phyloP scores from a whole-genome alignment of 345 rosid genomes.

The Gossypioides kirkii region DNA sequence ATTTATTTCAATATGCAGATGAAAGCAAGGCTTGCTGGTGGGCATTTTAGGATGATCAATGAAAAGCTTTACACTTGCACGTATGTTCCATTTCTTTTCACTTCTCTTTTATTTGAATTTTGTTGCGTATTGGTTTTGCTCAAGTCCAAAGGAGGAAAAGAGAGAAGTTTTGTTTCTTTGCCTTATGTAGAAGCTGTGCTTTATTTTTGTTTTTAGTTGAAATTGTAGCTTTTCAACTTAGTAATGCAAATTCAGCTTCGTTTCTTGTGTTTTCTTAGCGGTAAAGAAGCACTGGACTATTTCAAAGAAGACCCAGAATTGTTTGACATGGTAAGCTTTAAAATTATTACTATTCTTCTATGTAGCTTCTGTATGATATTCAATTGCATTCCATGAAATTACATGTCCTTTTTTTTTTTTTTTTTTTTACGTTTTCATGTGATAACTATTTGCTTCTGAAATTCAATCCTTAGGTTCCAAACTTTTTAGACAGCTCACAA shows the following conservation, averaged over 20 bases:
- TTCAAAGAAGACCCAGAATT: conserved; percentile 71
- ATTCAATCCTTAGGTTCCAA: not conserved
- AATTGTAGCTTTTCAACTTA: not conserved
- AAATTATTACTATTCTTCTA: not conserved
- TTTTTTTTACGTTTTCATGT: too few relatives aligned
- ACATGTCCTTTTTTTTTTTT: too few relatives aligned
- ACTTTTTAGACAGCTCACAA: not conserved
- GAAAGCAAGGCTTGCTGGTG: conserved; percentile 71
- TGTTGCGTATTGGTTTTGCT: not conserved
- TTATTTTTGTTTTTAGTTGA: not conserved
- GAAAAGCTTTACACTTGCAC: conserved; percentile 95
- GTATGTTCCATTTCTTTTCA: conserved; percentile 24
- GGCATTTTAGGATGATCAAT: conserved; percentile 88
- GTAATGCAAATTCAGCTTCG: not conserved
- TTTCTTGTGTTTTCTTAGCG: conserved; percentile 36
- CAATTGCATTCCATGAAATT: too few relatives aligned
- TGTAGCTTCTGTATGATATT: not conserved
- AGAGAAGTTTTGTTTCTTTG: not conserved
- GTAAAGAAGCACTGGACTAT: conserved; percentile 74
- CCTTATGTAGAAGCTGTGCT: not conserved
- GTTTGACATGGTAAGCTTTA: conserved; percentile 70
- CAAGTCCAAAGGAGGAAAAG: not conserved
- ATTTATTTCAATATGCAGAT: conserved; percentile 44
- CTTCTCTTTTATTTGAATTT: not conserved
- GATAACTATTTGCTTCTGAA: too few relatives aligned